Evolutionary conservation across 345 rosid genomes (phyloP).

Genomic region (Ceriops decandra): DNA sequence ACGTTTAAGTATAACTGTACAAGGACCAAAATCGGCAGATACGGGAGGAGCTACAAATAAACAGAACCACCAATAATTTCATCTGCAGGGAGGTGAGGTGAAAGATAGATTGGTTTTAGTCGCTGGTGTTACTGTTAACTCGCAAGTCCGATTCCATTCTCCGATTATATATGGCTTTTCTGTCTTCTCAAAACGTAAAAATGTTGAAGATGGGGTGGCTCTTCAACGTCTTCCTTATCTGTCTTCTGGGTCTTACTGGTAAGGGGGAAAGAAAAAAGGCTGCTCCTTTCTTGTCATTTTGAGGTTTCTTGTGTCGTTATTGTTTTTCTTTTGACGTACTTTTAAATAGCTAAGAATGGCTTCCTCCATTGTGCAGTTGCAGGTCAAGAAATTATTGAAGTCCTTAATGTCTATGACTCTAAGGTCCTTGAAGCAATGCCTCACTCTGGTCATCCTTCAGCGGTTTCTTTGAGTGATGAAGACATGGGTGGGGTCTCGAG

Average conservation of each 20-base stretch:
- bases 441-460: conserved; percentile 32
- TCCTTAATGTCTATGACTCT: conserved; percentile 31
- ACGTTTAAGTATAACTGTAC: no score
- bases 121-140: no score
- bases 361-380: conserved; percentile 37
- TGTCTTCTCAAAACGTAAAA: conserved; percentile 1
- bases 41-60: no score
- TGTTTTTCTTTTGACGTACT: conserved; percentile 27
- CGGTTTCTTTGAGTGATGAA: conserved; percentile 43
- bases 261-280: not conserved
- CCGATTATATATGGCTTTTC: no score
- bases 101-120: no score
- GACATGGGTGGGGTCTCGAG: conserved; percentile 49
- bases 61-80: no score
- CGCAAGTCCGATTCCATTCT: no score
- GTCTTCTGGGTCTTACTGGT: conserved; percentile 52
- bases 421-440: conserved; percentile 30
- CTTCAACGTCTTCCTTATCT: conserved; percentile 33
- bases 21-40: no score
- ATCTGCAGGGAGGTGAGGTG: no score
- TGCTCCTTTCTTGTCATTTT: not conserved
- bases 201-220: conserved; percentile 28
- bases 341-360: conserved; percentile 33
- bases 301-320: not conserved
- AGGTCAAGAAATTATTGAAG: conserved; percentile 49